Evolutionary conservation across 257 asterid genomes (phyloP), one percentile per base, ranked within the genome.

Genomic region (Jacaranda mimosifolia): DNA sequence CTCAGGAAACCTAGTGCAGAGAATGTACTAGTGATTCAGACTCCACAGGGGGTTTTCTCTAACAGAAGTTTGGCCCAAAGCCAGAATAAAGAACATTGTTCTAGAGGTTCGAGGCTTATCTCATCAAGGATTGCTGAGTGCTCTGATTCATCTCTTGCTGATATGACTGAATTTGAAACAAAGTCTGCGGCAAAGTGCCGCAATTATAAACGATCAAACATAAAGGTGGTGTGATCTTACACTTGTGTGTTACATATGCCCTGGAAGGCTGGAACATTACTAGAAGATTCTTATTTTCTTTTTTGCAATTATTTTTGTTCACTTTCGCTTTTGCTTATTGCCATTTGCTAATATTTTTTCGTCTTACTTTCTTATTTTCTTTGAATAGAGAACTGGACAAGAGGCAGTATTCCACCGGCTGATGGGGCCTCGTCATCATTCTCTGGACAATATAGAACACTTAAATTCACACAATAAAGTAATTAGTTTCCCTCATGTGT

Each of bases 181-280:
- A 79, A 86, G 82, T 89, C 99, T 80, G 89, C 95, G 49, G 97
- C 98, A 75, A 85, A 98, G 82, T 90, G 98, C 87, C 96, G 94
- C 48, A 67, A 86, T 69, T 96, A 86, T 75, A 81, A 84, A 74
- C 80, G 84, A 79, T 83, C 94, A 3, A 78, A 76, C 66, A 19
- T 74, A 36, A 91, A 91, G 96, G 98, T 91, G 63, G 17, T 73
- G 63, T 64, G 56, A 60, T 79, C 46, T 52, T 65, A 66, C 39
- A 49, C 63, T 40, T 40, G 35, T 39, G 46, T 57, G 39, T 49
- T 53, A 35, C 56, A 55, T 48, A 59, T 70, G 17, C 68, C 9
- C 73, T 63, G 40, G 62, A 78, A 35, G 39, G 5, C 73, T 63
- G 40, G 62, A 78, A 35, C 48, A 8, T 68, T 59, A 12, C 76